Evolutionary conservation across 2,329 filamentous ascomycete species (phyloP), one percentile per base, ranked within the genome.

Genomic region (Colletotrichum lindemuthianum): DNA sequence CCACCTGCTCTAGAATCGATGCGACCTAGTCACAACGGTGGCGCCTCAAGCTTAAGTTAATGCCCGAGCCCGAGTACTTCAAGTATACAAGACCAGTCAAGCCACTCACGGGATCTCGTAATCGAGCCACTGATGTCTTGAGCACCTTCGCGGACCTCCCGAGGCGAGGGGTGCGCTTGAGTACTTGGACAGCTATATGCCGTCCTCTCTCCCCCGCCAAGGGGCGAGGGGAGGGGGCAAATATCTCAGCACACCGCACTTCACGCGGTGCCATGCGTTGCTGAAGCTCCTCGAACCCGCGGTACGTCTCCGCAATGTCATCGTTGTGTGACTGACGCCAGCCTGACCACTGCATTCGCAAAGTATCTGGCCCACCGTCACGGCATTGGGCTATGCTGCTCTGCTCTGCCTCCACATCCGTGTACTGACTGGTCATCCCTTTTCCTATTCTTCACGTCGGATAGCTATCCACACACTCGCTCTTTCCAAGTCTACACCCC

Each of bases 121-220:
- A 60, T 60, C 45, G 45, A 56, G 15, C 61, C 61, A 65, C 51
- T 60, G 47, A 65, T 60, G 44, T 48, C 36, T 54, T 39, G 12
- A 50, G 16, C 40, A 55, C 39, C 34, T 34, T 49, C 16, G 13
- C 57, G 61, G 61, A 5, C 45, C 50, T 44, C 44, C 57, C 61
- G 61, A 61, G 39, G 41, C 41, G 57, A 55, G 50, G 61, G 36
- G 58, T 44, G 45, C 33, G 44, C 44, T 54, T 9, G 15, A 16
- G 45, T 16, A 50, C n/a, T 49, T 45, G 48, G 39, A 15, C 13
- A 56, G 50, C 13, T 24, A 41, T 8, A 32, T 36, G 24, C 47
- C 6, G 16, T n/a, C 34, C 37, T 9, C 15, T 56, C 4, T 33
- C 13, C 24, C 32, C 6, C 40, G 4, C 41, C 45, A 15, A 47